phyloP scores from a whole-genome alignment of 2,329 filamentous ascomycete genomes.

The Grosmannia penicillata region DNA sequence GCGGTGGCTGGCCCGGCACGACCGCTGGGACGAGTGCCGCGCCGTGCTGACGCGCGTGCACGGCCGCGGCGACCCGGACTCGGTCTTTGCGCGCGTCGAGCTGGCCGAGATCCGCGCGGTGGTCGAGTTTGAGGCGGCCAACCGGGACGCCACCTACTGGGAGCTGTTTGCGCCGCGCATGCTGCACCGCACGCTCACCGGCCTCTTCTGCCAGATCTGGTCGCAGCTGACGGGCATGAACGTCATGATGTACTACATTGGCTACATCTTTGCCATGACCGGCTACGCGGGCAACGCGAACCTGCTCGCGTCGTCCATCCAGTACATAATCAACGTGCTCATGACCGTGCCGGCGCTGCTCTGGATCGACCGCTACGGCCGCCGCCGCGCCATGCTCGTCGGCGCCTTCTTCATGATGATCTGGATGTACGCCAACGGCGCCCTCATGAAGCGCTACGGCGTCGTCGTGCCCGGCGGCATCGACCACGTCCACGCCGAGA shows the following conservation, averaged over 20 bases:
- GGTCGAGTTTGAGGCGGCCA: conserved; percentile 57
- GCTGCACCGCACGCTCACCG: conserved; percentile 59
- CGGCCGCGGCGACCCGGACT: conserved; percentile 47
- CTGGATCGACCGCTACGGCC: conserved; percentile 63
- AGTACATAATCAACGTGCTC: conserved; percentile 66
- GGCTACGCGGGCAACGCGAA: conserved; percentile 41
- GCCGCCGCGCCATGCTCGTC: conserved; percentile 50
- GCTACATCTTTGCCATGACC: conserved; percentile 59
- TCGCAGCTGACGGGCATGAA: conserved; percentile 66
- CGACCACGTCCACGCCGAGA: conserved; percentile 26
- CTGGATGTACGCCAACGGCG: conserved; percentile 31
- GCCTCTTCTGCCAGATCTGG: conserved; percentile 62
- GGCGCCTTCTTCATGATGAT: conserved; percentile 49
- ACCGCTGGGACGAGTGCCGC: conserved; percentile 29
- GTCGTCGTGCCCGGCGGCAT: conserved; percentile 16
- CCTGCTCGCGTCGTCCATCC: conserved; percentile 52
- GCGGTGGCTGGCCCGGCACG: conserved; percentile 34
- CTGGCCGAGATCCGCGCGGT: conserved; percentile 59
- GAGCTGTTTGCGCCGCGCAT: conserved; percentile 62
- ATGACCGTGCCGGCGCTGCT: conserved; percentile 66
- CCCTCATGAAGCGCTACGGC: conserved; percentile 27
- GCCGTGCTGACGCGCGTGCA: conserved; percentile 41
- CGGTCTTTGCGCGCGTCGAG: conserved; percentile 52
- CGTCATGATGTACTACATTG: conserved; percentile 58
- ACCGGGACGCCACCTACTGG: conserved; percentile 53